Percentiles rank a stretch among this genome's conserved stretches.
phyloP scores from a whole-genome alignment of 2,329 filamentous ascomycete genomes.

The Hymenotorrendiella dingleyae region DNA sequence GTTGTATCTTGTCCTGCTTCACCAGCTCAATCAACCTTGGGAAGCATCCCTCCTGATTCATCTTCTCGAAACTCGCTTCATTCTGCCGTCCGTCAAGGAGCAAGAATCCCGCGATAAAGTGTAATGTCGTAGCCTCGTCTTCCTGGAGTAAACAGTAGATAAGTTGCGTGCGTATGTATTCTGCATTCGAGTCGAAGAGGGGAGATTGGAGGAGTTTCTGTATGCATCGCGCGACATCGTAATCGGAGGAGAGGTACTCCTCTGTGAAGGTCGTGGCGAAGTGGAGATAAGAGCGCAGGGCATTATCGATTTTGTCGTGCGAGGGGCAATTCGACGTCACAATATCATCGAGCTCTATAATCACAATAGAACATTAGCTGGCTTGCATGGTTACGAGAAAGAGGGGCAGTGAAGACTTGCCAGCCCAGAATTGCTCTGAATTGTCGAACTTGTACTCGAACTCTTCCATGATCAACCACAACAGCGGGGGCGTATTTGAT shows the following conservation, averaged over 20 bases:
- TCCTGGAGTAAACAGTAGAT: conserved; percentile 88
- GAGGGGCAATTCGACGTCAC: conserved; percentile 50
- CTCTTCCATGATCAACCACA: conserved; percentile 39
- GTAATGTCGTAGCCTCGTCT: conserved; percentile 73
- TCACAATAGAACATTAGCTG: conserved; percentile 3
- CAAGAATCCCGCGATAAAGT: conserved; percentile 76
- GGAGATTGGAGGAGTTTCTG: conserved; percentile 70
- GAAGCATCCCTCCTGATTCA: conserved; percentile 84
- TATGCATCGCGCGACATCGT: conserved; percentile 75
- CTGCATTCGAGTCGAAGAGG: conserved; percentile 67
- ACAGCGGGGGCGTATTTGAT: conserved; percentile 5
- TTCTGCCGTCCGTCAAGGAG: conserved; percentile 79
- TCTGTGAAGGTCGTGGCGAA: conserved; percentile 72
- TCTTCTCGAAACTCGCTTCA: conserved; percentile 74
- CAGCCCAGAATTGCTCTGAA: conserved; percentile 85
- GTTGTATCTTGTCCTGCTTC: conserved; percentile 50
- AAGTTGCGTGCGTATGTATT: conserved; percentile 89
- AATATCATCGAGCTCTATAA: conserved; percentile 60
- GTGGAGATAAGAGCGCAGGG: conserved; percentile 75
- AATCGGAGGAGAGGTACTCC: conserved; percentile 67
- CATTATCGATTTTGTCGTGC: conserved; percentile 72
- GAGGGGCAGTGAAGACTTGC: conserved; percentile 41
- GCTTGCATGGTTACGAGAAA: not conserved
- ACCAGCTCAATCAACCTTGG: conserved; percentile 77
- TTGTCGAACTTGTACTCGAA: conserved; percentile 68